Percentiles rank a stretch among this genome's conserved stretches.
These are phyloP conservation scores for Closterium sp. DNA, from an alignment of 139 green algal species.

Conservation along the genomic window DNA sequence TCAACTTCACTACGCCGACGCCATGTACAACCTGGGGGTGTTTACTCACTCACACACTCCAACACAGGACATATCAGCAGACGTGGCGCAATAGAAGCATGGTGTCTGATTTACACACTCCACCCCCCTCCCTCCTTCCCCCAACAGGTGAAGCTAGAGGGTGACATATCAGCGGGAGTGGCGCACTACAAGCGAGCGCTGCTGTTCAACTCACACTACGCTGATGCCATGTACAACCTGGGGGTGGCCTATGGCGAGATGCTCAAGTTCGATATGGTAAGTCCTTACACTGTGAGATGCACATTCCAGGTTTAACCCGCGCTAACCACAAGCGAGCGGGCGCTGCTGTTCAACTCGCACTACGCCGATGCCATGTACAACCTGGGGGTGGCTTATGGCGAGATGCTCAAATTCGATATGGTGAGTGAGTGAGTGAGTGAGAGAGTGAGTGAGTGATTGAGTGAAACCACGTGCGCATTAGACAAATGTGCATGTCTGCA, in stretches of 20 bases:
- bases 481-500: too few relatives aligned
- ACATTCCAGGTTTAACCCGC: too few relatives aligned
- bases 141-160: slow-evolving; percentile 39
- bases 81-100: too few relatives aligned
- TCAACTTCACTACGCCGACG: slow-evolving; percentile 68
- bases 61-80: too few relatives aligned
- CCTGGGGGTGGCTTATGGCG: slow-evolving; percentile 78
- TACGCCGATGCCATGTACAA: slow-evolving; percentile 92
- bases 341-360: slow-evolving; percentile 44
- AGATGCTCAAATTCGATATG: slow-evolving; percentile 57
- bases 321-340: not conserved
- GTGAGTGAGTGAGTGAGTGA: too few relatives aligned
- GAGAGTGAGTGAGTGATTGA: too few relatives aligned
- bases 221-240: slow-evolving; percentile 93
- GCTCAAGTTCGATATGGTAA: slow-evolving; percentile 49
- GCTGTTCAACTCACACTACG: slow-evolving; percentile 57
- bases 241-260: slow-evolving; percentile 76
- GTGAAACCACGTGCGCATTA: too few relatives aligned
- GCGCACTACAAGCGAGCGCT: slow-evolving; percentile 54
- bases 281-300: too few relatives aligned
- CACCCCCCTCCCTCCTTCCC: not conserved
- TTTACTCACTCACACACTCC: too few relatives aligned
- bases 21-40: slow-evolving; percentile 94
- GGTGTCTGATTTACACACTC: too few relatives aligned
- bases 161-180: too few relatives aligned